A percentile compares a stretch with the other conserved stretches of the same genome.
phyloP scores from a whole-genome alignment of 768 basidiomycete species.

The Peribolospora kevripleyi region DNA sequence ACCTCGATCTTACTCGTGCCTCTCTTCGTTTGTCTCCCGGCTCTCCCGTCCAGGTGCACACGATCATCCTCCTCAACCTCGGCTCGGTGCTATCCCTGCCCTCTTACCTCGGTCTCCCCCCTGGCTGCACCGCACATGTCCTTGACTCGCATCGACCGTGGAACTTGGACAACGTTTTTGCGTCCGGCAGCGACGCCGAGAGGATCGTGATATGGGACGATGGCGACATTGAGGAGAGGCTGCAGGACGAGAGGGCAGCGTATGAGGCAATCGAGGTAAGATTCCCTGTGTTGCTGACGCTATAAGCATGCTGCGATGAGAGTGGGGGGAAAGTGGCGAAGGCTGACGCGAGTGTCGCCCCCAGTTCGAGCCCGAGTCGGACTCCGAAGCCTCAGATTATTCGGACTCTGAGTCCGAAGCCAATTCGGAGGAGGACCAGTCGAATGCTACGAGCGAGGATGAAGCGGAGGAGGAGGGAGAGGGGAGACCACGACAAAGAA shows the following conservation, averaged over 20 bases:
- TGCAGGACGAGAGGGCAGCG: constrained; percentile 48
- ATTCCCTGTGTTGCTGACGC: constrained; percentile 9
- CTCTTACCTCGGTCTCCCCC: constrained; percentile 33
- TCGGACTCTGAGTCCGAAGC: constrained; percentile 23
- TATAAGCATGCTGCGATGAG: not conserved
- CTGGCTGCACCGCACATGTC: constrained; percentile 52
- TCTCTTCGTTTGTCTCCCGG: constrained; percentile 21
- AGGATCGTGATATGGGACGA: constrained; percentile 83
- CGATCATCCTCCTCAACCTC: constrained; percentile 75
- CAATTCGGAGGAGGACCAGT: constrained; percentile 14
- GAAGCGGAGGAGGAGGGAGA: constrained; percentile 25
- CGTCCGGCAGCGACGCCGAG: constrained; percentile 14
- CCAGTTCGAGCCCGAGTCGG: constrained; percentile 55
- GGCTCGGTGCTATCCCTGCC: constrained; percentile 69
- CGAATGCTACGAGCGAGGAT: constrained; percentile 24
- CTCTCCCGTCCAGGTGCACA: constrained; percentile 32
- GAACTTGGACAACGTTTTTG: constrained; percentile 67
- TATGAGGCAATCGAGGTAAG: constrained; percentile 62
- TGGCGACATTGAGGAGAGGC: constrained; percentile 40
- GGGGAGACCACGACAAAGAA: constrained; percentile 25
- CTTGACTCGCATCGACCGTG: constrained; percentile 83
- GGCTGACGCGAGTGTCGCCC: not conserved
- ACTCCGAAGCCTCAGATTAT: constrained; percentile 33
- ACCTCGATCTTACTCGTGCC: not conserved
- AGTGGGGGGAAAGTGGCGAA: not conserved